Evolutionary conservation across 495 filamentous ascomycete species (phyloP).

Genomic region (Penicillium cataractarum): DNA sequence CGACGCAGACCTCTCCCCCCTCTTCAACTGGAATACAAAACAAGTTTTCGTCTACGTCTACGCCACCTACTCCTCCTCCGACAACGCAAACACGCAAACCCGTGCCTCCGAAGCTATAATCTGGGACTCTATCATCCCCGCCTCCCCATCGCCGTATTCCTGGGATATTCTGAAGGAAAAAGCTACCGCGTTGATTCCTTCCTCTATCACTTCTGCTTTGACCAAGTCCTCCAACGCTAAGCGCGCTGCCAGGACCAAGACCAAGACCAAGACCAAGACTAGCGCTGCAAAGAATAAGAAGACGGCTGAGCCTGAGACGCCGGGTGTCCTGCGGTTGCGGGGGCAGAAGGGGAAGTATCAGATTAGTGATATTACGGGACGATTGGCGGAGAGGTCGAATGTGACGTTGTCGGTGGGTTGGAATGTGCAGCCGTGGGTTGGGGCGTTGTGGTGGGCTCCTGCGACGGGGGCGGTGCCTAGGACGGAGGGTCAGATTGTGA

Average conservation of each 20-base stretch:
- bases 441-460: conserved; percentile 76
- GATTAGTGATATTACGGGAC: conserved; percentile 82
- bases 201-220: conserved; percentile 24
- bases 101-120: conserved; percentile 74
- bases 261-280: conserved; percentile 25
- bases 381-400: conserved; percentile 68
- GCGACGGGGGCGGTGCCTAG: conserved; percentile 53
- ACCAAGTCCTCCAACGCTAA: not conserved
- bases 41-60: conserved; percentile 95
- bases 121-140: conserved; percentile 92
- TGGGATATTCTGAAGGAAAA: conserved; percentile 43
- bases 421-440: conserved; percentile 98
- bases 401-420: conserved; percentile 81
- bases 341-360: conserved; percentile 91
- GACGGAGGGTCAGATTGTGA: conserved; percentile 66
- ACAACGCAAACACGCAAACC: conserved; percentile 30
- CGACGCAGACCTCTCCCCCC: conserved; percentile 80
- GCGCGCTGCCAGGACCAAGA: too few relatives aligned
- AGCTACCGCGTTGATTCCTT: conserved; percentile 13
- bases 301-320: conserved; percentile 25
- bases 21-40: conserved; percentile 99
- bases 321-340: conserved; percentile 70
- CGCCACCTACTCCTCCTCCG: conserved; percentile 73
- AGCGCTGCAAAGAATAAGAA: conserved; percentile 26
- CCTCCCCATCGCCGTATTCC: conserved; percentile 60